A percentile compares a stretch with the other conserved stretches of the same genome.
These are phyloP conservation scores for Colletotrichum gigasporum DNA, from an alignment of 2,329 filamentous ascomycete genomes.

Conservation along the genomic window DNA sequence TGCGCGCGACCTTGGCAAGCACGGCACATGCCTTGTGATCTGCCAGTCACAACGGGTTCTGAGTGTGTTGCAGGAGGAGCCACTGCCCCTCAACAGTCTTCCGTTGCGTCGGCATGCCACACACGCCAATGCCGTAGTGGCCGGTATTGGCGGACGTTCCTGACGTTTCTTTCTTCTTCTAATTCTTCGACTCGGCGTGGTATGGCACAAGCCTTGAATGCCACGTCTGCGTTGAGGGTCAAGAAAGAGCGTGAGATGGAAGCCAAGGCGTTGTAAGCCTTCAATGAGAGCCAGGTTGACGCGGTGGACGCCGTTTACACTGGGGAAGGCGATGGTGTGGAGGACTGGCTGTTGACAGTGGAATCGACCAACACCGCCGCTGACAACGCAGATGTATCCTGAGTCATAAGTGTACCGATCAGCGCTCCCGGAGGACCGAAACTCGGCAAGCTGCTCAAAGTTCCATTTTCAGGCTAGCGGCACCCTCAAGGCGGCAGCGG, in stretches of 20 bases:
- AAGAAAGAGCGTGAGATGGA: background rate
- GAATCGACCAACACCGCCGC: background rate
- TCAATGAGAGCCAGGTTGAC: background rate
- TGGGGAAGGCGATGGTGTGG: background rate
- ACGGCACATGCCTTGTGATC: background rate
- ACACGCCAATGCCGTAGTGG: constrained; percentile 3
- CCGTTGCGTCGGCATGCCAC: background rate
- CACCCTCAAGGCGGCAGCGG: background rate
- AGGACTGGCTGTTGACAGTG: background rate
- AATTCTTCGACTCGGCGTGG: constrained; percentile 3
- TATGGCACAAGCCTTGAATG: constrained; percentile 7
- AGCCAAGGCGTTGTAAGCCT: background rate
- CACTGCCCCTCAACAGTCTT: background rate
- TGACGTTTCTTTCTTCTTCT: background rate
- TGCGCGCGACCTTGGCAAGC: constrained; percentile 9
- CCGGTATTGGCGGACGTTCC: constrained; percentile 6
- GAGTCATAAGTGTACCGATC: background rate
- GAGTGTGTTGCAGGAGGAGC: background rate
- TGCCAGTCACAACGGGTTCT: background rate
- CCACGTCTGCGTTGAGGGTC: background rate
- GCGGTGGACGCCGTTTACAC: background rate
- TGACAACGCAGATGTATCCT: background rate
- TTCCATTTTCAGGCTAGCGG: constrained; percentile 12
- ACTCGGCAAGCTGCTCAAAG: background rate
- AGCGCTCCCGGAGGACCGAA: background rate